Base-by-base conservation (phyloP, 2,329 filamentous ascomycete species). In the Talaromyces verruculosus region DNA sequence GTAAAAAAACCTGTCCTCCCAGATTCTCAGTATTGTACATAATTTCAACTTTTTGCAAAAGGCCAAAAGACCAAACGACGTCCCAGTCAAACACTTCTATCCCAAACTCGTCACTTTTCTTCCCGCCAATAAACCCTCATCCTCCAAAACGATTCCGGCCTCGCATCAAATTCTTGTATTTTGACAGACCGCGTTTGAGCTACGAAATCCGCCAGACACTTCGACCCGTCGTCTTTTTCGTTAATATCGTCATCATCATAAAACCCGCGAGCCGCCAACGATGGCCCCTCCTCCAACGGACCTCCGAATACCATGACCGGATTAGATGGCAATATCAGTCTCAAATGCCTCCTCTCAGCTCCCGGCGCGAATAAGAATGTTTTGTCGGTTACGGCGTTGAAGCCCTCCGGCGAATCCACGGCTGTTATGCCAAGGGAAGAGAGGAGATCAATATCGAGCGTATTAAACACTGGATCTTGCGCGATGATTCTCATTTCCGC, bases 281-380 rank as follows among this genome's bases (percentile, higher is more conserved):
- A 51, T 61, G 63, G 55, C 19, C 41, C 39, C 15, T 67, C 65
- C 30, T 80, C 76, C 61, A 80, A 67, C 5, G 78, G 77, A 0
- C 75, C 88, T 0, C 88, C 88, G 15, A 91, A 80, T 13, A 88
- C 85, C 1, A 89, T 71, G 0, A 78, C 81, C 0, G 88, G 88
- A 0, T 75, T 68, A 0, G 75, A 72, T 1, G 77, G 70, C 1
- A 91, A 75, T 0, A 87, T 81, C 5, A 80, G 73, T 25, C 83
- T 78, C 60, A 91, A 47, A 84, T 81, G 43, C 77, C 79, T 25
- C 78, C 66, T 88, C 65, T 82, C 80, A 0, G 78, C 81, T 61
- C 90, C 88, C 0, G 90, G 81, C 1, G 86, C 88, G 68, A 85
- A 91, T 1, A 89, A 78, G 1, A 91, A 72, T 0, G 85, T 84